Base-by-base conservation (phyloP, 2,329 filamentous ascomycete genomes). In the Xylaria polymorpha region DNA sequence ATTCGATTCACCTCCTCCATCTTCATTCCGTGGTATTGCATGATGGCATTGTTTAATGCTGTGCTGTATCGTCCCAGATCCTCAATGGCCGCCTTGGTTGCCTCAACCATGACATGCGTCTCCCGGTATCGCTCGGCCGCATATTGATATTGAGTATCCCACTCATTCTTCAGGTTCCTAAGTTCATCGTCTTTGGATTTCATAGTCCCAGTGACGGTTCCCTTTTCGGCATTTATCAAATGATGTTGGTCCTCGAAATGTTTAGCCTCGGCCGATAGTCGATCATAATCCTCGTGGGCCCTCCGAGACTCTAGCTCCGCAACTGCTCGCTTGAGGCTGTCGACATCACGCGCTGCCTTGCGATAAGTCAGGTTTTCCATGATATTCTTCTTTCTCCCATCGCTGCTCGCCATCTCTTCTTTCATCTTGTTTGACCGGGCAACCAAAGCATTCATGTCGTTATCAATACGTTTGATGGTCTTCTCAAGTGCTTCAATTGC, bases 1-100 rank as follows among this genome's bases (percentile, higher is more conserved):
- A 98, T 98, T 66, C 90, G 88, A 81, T 99, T 99, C 80, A 99
- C 95, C 80, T 99, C 94, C 74, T 96, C 93, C 96, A 99, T 99
- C 85, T 99, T 99, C 78, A 97, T 84, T 37, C 91, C 88, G 83
- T 99, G 96, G 78, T 95, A 99, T 77, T 93, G 93, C 93, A 99
- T 98, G 77, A 99, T 97, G 56, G 96, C 97, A 77, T 96, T 94
- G 83, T 98, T 95, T 14, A 99, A 87, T 8, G 96, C 96, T 10
- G 88, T 86, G 51, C 89, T 87, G 78, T 97, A 98, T 48, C 93
- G 91, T 7, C 87, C 91, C 43, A 99, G 84, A 78, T 99, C 96
- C 66, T 97, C 94, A 64, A 97, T 93, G 2, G 94, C 95, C 3
- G 94, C 95, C 80, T 94, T 97, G 58, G 94, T 98, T 0, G 94